Percentiles rank a stretch among this genome's conserved stretches.
These are phyloP conservation scores for Furcasterigmium furcatum DNA, from an alignment of 2,329 filamentous ascomycete genomes.

Conservation along the genomic window DNA sequence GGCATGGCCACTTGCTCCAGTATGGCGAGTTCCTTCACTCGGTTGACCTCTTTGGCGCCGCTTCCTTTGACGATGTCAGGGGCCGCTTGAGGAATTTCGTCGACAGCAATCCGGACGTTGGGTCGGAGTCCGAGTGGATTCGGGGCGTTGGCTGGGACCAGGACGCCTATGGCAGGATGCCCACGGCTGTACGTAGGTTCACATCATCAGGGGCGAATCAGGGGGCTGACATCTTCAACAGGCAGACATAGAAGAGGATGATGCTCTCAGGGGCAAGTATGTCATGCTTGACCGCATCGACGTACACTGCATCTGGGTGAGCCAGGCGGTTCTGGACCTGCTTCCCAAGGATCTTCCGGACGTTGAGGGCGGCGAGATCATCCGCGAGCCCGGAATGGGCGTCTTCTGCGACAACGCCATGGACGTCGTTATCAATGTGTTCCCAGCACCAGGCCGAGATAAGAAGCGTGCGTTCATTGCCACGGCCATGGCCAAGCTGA, in stretches of 20 bases:
- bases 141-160: slow-evolving; percentile 71
- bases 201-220: no score
- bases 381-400: slow-evolving; percentile 58
- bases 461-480: slow-evolving; percentile 52
- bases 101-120: slow-evolving; percentile 42
- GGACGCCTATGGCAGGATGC: slow-evolving; percentile 61
- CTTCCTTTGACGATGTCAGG: slow-evolving; percentile 52
- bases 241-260: slow-evolving; percentile 49
- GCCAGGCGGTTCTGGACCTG: slow-evolving; percentile 57
- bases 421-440: slow-evolving; percentile 54
- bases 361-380: slow-evolving; percentile 60
- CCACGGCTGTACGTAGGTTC: slow-evolving; percentile 50
- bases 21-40: slow-evolving; percentile 67
- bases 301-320: slow-evolving; percentile 69
- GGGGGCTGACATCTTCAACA: slow-evolving; percentile 2
- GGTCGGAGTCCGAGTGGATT: slow-evolving; percentile 56
- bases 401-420: slow-evolving; percentile 75
- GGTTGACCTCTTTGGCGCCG: slow-evolving; percentile 59
- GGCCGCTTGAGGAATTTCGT: slow-evolving; percentile 50
- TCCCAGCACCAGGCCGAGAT: slow-evolving; percentile 52
- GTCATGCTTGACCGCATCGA: slow-evolving; percentile 70
- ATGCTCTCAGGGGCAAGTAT: slow-evolving; percentile 50
- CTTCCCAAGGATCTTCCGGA: slow-evolving; percentile 50
- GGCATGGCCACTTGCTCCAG: slow-evolving; percentile 63
- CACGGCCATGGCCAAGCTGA: slow-evolving; percentile 59